A percentile compares a stretch with the other conserved stretches of the same genome.
Evolutionary conservation across 2,329 filamentous ascomycete species (phyloP).

Genomic region (Aspergillus ruber): DNA sequence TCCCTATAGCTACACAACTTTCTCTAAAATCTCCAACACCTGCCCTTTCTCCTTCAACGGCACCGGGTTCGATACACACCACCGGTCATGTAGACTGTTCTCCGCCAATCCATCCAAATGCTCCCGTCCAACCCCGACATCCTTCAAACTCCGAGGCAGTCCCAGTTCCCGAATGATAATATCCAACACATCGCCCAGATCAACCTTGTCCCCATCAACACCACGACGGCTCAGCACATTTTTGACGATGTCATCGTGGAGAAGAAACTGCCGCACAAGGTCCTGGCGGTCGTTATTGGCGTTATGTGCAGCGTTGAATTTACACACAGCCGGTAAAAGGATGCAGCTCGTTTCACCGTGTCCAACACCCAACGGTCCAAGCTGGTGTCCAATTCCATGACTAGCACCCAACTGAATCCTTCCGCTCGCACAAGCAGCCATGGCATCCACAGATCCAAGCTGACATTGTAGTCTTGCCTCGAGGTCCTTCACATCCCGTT

Average conservation of each 20-base stretch:
- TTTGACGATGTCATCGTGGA: conserved; percentile 30
- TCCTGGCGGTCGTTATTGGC: conserved; percentile 40
- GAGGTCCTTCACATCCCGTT: conserved; percentile 29
- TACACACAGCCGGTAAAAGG: conserved; percentile 50
- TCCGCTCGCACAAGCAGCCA: conserved; percentile 39
- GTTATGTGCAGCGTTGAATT: conserved; percentile 46
- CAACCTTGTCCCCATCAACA: conserved; percentile 21
- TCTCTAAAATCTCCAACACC: conserved; percentile 48
- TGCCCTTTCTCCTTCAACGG: conserved; percentile 42
- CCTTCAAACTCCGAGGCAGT: conserved; percentile 49
- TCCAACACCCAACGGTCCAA: conserved; percentile 51
- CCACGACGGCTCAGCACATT: conserved; percentile 28
- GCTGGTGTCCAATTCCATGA: conserved; percentile 49
- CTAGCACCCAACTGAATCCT: conserved; percentile 44
- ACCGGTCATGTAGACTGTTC: conserved; percentile 46
- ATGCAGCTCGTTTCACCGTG: conserved; percentile 57
- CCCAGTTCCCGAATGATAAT: conserved; percentile 46
- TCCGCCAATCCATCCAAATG: conserved; percentile 44
- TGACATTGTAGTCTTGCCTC: conserved; percentile 44
- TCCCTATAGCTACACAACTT: conserved; percentile 19
- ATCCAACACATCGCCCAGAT: conserved; percentile 49
- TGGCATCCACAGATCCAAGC: conserved; percentile 48
- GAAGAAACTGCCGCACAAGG: conserved; percentile 35
- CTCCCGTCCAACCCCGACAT: conserved; percentile 46
- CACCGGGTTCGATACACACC: conserved; percentile 47